Percentiles rank a stretch among this genome's conserved stretches.
Conservation (phyloP, 306 rosid species). For the Acacia crassicarpa region DNA sequence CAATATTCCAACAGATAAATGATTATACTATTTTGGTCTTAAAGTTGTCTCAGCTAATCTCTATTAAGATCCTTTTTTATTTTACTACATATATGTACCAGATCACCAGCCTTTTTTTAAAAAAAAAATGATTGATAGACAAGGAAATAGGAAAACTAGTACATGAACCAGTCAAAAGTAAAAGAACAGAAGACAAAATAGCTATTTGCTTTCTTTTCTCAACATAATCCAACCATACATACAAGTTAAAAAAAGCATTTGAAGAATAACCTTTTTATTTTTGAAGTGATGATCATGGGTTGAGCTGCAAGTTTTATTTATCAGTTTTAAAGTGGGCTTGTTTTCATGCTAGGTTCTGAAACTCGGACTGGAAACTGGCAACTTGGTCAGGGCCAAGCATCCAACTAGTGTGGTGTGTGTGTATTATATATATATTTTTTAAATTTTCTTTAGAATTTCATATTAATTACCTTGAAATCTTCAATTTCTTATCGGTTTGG, state of each 20-base stretch:
- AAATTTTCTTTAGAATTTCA: too few relatives aligned
- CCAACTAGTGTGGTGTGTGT: too few relatives aligned
- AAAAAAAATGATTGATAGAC: too few relatives aligned
- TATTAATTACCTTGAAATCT: too few relatives aligned
- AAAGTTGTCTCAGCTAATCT: neutral
- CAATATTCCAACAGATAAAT: neutral
- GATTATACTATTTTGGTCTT: neutral
- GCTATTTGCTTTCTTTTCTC: neutral
- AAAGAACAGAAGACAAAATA: too few relatives aligned
- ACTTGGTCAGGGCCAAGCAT: too few relatives aligned
- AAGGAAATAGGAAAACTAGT: too few relatives aligned
- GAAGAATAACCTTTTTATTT: neutral
- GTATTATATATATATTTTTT: too few relatives aligned
- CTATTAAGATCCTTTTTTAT: neutral
- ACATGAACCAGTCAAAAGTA: too few relatives aligned
- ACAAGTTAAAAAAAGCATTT: neutral
- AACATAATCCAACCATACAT: neutral
- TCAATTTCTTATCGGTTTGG: too few relatives aligned
- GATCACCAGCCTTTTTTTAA: too few relatives aligned
- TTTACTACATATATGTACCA: neutral
- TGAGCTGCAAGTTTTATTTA: neutral
- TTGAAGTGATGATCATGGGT: neutral
- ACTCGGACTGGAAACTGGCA: too few relatives aligned
- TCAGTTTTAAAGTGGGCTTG: neutral
- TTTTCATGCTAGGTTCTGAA: neutral